Percentiles rank a stretch among this genome's conserved stretches.
These are phyloP conservation scores for Zasmidium citrigriseum DNA, from an alignment of 2,329 filamentous ascomycete species.

Conservation along the genomic window DNA sequence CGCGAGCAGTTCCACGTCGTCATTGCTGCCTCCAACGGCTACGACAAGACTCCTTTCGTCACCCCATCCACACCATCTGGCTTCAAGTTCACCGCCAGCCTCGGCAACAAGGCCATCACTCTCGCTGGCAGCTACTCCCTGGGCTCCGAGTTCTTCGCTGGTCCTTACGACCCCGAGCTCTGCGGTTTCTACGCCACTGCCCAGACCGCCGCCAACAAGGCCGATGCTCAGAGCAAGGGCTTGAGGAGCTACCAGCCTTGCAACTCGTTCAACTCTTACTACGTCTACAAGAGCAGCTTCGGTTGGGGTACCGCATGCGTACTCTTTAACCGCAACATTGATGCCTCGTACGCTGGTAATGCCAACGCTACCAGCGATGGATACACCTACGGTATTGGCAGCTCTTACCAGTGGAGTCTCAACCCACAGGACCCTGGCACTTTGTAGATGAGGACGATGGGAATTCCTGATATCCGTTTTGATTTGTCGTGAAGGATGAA, in stretches of 20 bases:
- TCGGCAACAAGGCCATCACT: conserved; percentile 28
- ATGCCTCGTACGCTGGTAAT: conserved; percentile 16
- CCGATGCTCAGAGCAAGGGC: conserved; percentile 17
- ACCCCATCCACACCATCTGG: conserved; percentile 24
- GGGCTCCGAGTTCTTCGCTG: conserved; percentile 29
- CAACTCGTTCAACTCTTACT: conserved; percentile 31
- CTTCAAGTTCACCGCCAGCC: conserved; percentile 34
- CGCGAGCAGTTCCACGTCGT: conserved; percentile 30
- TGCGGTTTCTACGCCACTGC: conserved; percentile 28
- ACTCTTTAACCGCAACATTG: conserved; percentile 23
- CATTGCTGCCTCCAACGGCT: conserved; percentile 32
- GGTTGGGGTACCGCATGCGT: conserved; percentile 30
- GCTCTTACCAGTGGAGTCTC: conserved; percentile 11
- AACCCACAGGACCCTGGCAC: conserved; percentile 2
- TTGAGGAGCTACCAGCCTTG: conserved; percentile 22
- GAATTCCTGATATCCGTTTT: not conserved
- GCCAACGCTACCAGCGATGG: conserved; percentile 9
- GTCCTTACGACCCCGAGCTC: conserved; percentile 27
- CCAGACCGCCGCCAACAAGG: conserved; percentile 24
- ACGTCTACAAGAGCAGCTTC: conserved; percentile 27
- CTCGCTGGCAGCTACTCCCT: conserved; percentile 22
- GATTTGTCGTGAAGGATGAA: too few species aligned
- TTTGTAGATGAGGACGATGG: not conserved
- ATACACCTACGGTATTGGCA: conserved; percentile 12
- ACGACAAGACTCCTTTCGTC: conserved; percentile 29